Percentiles rank a stretch among this genome's conserved stretches.
Conservation (phyloP, 192 early-diverging fungal species). For the Coemansia sp. region DNA sequence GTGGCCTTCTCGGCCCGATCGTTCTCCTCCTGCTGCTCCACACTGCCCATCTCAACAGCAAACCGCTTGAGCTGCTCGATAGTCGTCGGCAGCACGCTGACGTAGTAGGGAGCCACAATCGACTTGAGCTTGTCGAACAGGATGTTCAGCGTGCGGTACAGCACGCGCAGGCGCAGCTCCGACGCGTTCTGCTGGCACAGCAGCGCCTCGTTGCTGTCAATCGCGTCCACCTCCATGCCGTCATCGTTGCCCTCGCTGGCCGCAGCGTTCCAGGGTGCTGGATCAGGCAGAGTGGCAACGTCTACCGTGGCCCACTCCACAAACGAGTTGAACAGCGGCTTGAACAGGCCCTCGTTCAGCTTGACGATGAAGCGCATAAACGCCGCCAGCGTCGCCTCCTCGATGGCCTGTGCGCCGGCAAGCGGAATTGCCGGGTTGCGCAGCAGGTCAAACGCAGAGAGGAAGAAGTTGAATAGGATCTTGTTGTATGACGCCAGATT, state of each 20-base stretch:
- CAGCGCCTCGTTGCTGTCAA: conserved; percentile 41
- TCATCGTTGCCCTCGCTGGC: too few species aligned
- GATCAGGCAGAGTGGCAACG: conserved; percentile 1
- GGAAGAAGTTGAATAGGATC: conserved; percentile 85
- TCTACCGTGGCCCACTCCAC: conserved; percentile 51
- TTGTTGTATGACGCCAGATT: conserved; percentile 69
- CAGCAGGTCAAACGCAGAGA: conserved; percentile 59
- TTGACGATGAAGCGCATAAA: conserved; percentile 84
- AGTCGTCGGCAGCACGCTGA: conserved; percentile 67
- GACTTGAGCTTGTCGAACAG: conserved; percentile 51
- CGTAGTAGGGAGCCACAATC: conserved; percentile 77
- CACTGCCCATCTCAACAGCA: conserved; percentile 15
- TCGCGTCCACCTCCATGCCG: too few species aligned
- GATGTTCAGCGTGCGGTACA: conserved; percentile 37
- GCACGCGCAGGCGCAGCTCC: conserved; percentile 32
- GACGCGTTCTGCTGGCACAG: conserved; percentile 27
- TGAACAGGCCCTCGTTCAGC: conserved; percentile 93
- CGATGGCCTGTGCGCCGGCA: conserved; percentile 53
- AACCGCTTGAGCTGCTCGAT: conserved; percentile 58
- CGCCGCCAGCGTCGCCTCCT: conserved; percentile 65
- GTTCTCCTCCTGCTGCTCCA: conserved; percentile 45
- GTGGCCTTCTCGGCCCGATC: conserved; percentile 31
- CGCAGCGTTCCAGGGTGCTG: conserved; percentile 34
- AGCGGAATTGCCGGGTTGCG: conserved; percentile 37
- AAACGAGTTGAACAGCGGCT: conserved; percentile 85